These are phyloP conservation scores for Silene conica DNA, from an alignment of 148 eudicot genomes.

Conservation along the genomic window DNA sequence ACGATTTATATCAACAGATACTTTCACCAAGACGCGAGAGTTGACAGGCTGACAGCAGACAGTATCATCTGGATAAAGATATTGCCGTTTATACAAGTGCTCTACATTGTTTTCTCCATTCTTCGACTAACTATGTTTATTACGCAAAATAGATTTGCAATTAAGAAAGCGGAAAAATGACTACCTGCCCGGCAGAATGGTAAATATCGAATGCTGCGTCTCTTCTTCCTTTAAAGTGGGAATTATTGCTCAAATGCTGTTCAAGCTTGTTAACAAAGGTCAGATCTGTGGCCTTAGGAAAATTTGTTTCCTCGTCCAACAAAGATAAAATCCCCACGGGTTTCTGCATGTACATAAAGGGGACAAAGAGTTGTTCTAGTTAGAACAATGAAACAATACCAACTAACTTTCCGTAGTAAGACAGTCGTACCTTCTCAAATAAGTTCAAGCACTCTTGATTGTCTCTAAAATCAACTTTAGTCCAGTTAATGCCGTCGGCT, in stretches of 20 bases:
- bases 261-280: conserved; percentile 83
- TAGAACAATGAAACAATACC: conserved; percentile 5
- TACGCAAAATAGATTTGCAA: not conserved
- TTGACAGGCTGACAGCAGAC: not conserved
- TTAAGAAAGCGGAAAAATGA: conserved; percentile 1
- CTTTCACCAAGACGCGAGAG: not conserved
- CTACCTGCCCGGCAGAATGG: conserved; percentile 91
- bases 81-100: not conserved
- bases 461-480: conserved; percentile 79
- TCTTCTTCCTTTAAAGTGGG: conserved; percentile 66
- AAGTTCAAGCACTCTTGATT: conserved; percentile 92
- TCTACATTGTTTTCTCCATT: not conserved
- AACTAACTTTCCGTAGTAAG: not conserved
- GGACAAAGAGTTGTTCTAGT: not conserved
- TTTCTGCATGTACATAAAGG: conserved; percentile 43
- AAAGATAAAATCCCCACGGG: conserved; percentile 77
- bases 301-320: conserved; percentile 82
- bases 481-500: conserved; percentile 87
- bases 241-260: conserved; percentile 56
- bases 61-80: not conserved
- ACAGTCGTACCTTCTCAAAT: conserved; percentile 71
- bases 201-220: conserved; percentile 54
- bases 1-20: not conserved
- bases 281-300: conserved; percentile 69
- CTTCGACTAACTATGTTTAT: not conserved